Percentiles rank a stretch among this genome's conserved stretches.
Evolutionary conservation across 192 early-diverging fungal species (phyloP).

Genomic region (Coemansia pectinata): DNA sequence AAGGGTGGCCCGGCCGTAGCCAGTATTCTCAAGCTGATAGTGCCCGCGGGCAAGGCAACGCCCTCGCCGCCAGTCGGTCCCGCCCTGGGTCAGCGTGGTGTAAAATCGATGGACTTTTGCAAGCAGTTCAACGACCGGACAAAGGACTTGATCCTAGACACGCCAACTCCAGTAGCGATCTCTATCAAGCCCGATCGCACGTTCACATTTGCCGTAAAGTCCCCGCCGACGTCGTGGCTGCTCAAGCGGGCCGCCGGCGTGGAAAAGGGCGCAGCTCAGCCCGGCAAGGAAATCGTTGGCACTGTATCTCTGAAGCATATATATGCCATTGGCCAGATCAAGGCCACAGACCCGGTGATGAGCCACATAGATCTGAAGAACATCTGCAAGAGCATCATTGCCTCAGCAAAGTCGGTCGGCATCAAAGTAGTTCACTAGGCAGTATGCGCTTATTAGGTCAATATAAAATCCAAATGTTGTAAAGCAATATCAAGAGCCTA

Average conservation of each 20-base stretch:
- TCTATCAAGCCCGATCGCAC: conserved; percentile 88
- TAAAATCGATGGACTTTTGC: conserved; percentile 98
- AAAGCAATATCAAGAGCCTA: not conserved
- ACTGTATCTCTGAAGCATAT: conserved; percentile 89
- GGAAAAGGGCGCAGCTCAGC: conserved; percentile 79
- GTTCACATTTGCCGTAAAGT: conserved; percentile 85
- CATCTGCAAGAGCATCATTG: conserved; percentile 74
- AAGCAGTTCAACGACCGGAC: conserved; percentile 97
- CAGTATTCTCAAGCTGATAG: conserved; percentile 68
- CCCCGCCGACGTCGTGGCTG: conserved; percentile 87
- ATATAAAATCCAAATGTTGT: not conserved
- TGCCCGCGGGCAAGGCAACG: conserved; percentile 91
- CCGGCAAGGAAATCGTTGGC: conserved; percentile 75
- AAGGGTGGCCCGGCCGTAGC: conserved; percentile 51
- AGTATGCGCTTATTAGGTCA: not conserved
- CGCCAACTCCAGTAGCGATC: conserved; percentile 83
- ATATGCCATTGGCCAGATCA: conserved; percentile 93
- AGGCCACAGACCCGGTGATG: conserved; percentile 77
- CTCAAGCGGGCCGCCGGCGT: conserved; percentile 85
- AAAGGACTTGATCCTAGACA: conserved; percentile 75
- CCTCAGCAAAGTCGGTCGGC: conserved; percentile 78
- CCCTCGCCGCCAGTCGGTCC: conserved; percentile 94
- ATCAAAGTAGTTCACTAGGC: conserved; percentile 78
- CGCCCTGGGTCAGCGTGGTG: conserved; percentile 92
- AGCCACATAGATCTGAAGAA: conserved; percentile 67